Evolutionary conservation across 2,329 filamentous ascomycete species (phyloP).

Genomic region (Cladorrhinum sp.): DNA sequence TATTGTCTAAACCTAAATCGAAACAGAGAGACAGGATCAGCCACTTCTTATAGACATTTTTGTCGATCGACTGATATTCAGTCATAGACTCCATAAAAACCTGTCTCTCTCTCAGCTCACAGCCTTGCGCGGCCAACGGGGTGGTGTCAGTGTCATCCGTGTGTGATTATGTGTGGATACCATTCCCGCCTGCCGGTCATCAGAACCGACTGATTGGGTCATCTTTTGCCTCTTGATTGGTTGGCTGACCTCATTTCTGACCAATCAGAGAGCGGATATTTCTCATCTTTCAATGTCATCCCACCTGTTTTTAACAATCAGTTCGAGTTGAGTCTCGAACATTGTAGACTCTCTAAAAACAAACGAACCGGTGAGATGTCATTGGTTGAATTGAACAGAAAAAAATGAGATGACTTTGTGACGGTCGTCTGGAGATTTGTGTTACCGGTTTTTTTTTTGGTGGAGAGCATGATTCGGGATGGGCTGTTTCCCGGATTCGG

Average conservation of each 20-base stretch:
- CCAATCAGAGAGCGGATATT: constrained; percentile 25
- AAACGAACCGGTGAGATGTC: background rate
- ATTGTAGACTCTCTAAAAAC: background rate
- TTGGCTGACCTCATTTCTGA: background rate
- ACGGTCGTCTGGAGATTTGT: background rate
- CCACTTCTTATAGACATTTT: background rate
- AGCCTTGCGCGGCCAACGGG: background rate
- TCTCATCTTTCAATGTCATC: constrained; percentile 24
- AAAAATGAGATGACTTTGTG: background rate
- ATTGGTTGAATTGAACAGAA: background rate
- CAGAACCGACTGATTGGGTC: constrained; percentile 19
- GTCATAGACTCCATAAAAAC: background rate
- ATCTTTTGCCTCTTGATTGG: constrained; percentile 18
- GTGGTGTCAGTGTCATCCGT: too few relatives aligned
- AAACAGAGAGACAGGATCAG: background rate
- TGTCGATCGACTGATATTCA: background rate
- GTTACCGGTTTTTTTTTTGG: background rate
- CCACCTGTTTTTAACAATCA: background rate
- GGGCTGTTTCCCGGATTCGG: background rate
- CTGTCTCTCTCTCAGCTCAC: background rate
- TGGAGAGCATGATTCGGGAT: background rate
- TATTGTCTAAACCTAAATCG: too few relatives aligned
- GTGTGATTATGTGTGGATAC: too few relatives aligned
- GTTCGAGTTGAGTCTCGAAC: background rate
- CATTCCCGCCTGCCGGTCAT: too few relatives aligned